These are phyloP conservation scores for Candida broadrunensis DNA, from an alignment of 805 yeast species.

Conservation along the genomic window DNA sequence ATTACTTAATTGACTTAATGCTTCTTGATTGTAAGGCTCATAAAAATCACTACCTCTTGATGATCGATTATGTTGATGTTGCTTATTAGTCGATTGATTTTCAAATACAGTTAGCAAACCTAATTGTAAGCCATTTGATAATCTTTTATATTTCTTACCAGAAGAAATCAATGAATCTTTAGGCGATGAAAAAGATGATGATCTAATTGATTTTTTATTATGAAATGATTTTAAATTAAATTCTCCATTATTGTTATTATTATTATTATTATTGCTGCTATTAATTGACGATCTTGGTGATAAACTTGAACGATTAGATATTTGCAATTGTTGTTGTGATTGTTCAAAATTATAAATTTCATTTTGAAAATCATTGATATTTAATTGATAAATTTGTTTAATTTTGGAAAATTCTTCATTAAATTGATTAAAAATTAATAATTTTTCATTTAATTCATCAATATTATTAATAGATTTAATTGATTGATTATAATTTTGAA, in stretches of 20 bases:
- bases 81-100: neutral
- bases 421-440: conserved; percentile 35
- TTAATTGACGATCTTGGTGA: conserved; percentile 3
- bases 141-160: conserved; percentile 25
- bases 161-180: conserved; percentile 1
- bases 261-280: conserved; percentile 1
- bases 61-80: neutral
- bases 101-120: conserved; percentile 39
- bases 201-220: conserved; percentile 10
- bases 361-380: conserved; percentile 22
- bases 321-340: neutral
- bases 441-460: conserved; percentile 35
- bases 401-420: conserved; percentile 26
- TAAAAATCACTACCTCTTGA: conserved; percentile 10
- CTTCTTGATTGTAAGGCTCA: conserved; percentile 32
- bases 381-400: conserved; percentile 28
- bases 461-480: conserved; percentile 18
- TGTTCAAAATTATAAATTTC: conserved; percentile 8
- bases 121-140: conserved; percentile 35
- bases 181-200: conserved; percentile 8
- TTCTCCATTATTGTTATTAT: conserved; percentile 14
- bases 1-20: conserved; percentile 34
- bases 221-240: conserved; percentile 35
- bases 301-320: neutral
- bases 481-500: conserved; percentile 35